phyloP scores from a whole-genome alignment of 2,329 filamentous ascomycete species.

The Leptographium radiaticola region DNA sequence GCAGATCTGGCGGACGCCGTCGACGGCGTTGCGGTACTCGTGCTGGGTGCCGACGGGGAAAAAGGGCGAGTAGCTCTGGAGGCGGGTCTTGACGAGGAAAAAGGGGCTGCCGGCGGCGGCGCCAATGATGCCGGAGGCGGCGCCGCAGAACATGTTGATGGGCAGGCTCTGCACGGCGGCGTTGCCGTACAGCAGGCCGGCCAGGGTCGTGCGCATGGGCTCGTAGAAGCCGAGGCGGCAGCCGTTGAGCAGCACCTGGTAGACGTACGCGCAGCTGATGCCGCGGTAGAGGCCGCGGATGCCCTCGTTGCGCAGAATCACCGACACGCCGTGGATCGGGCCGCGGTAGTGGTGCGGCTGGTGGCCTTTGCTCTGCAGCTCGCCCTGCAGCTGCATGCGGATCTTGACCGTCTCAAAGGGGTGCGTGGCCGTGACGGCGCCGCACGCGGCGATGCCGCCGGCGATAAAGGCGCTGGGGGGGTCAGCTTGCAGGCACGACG shows the following conservation, averaged over 20 bases:
- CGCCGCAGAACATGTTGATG: constrained; percentile 89
- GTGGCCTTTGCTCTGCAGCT: constrained; percentile 75
- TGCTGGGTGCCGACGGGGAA: constrained; percentile 96
- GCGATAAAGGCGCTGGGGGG: constrained; percentile 69
- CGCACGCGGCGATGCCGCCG: constrained; percentile 91
- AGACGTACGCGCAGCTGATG: constrained; percentile 84
- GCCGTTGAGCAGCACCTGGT: constrained; percentile 92
- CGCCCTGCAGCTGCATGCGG: constrained; percentile 90
- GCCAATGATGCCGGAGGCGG: constrained; percentile 76
- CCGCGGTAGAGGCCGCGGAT: constrained; percentile 75
- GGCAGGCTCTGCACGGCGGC: constrained; percentile 66
- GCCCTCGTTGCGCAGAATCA: constrained; percentile 87
- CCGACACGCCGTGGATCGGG: constrained; percentile 78
- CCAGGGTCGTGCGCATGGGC: constrained; percentile 64
- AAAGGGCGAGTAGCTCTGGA: constrained; percentile 89
- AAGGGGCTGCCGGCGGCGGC: constrained; percentile 91
- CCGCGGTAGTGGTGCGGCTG: constrained; percentile 83
- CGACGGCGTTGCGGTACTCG: constrained; percentile 70
- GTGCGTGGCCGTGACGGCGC: constrained; percentile 93
- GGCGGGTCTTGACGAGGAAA: constrained; percentile 91
- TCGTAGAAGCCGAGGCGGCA: constrained; percentile 97
- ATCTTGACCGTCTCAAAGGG: constrained; percentile 99
- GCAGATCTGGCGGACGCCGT: constrained; percentile 75
- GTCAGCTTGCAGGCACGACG: background rate
- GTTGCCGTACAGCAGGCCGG: constrained; percentile 58